Evolutionary conservation across 2,329 filamentous ascomycete species (phyloP).

Genomic region (Colletotrichum lindemuthianum): DNA sequence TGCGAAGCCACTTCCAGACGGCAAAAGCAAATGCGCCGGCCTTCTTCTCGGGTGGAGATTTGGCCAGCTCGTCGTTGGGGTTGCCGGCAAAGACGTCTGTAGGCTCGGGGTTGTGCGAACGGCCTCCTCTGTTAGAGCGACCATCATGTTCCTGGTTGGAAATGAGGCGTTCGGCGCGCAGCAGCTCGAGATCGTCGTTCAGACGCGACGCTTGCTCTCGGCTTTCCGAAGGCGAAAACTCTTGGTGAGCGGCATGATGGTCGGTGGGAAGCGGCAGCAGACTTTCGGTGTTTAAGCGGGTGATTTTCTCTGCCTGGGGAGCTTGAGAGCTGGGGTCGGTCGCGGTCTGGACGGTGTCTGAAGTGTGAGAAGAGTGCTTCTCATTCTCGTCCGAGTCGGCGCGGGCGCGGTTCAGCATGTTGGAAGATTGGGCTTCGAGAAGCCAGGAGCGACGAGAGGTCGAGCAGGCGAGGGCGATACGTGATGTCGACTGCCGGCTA

Average conservation of each 20-base stretch:
- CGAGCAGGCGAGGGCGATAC: conserved; percentile 1
- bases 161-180: conserved; percentile 57
- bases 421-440: neutral
- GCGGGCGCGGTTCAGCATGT: conserved; percentile 26
- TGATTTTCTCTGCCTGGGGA: conserved; percentile 14
- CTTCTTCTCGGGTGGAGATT: conserved; percentile 35
- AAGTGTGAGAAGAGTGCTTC: conserved; percentile 34
- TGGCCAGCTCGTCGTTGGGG: conserved; percentile 33
- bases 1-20: conserved; percentile 56
- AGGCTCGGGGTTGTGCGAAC: conserved; percentile 48
- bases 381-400: conserved; percentile 38
- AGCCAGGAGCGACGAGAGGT: neutral
- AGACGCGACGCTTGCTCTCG: conserved; percentile 50
- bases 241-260: neutral
- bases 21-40: conserved; percentile 42
- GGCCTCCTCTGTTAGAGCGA: conserved; percentile 40
- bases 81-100: conserved; percentile 57
- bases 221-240: conserved; percentile 27
- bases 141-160: conserved; percentile 54
- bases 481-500: neutral
- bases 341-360: conserved; percentile 34
- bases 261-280: conserved; percentile 13
- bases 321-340: conserved; percentile 25
- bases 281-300: conserved; percentile 20
- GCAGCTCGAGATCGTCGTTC: conserved; percentile 60